Percentiles rank a stretch among this genome's conserved stretches.
Evolutionary conservation across 345 rosid species (phyloP).

Genomic region (Conringia planisiliqua): DNA sequence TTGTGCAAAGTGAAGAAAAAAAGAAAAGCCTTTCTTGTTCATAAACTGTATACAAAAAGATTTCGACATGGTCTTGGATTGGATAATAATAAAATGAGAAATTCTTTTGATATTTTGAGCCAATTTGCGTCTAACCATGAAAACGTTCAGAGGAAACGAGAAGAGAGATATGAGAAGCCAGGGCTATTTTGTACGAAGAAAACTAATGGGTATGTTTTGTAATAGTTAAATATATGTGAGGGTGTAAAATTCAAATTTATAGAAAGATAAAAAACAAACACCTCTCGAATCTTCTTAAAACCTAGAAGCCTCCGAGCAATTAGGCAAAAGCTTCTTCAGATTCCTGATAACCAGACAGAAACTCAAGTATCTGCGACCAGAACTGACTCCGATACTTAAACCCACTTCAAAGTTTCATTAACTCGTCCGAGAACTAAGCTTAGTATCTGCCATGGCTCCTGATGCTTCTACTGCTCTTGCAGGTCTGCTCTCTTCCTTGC

Average conservation of each 20-base stretch:
- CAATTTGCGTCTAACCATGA: not conserved
- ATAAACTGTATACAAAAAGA: constrained; percentile 12
- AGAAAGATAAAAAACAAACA: not conserved
- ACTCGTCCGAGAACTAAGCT: not conserved
- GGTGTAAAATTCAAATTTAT: constrained; percentile 17
- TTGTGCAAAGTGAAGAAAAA: constrained; percentile 10
- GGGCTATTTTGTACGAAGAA: not conserved
- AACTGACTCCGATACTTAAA: not conserved
- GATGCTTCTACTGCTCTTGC: constrained; percentile 84
- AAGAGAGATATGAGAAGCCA: not conserved
- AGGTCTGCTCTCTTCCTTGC: constrained; percentile 43
- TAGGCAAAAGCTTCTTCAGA: not conserved
- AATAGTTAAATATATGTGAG: not conserved
- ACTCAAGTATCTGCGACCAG: constrained; percentile 3
- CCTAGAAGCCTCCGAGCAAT: constrained; percentile 23
- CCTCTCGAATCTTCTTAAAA: constrained; percentile 32
- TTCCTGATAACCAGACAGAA: constrained; percentile 21
- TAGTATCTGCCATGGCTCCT: constrained; percentile 51
- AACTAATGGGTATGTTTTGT: not conserved
- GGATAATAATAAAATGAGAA: constrained; percentile 8
- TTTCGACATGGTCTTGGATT: constrained; percentile 9
- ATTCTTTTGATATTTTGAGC: not conserved
- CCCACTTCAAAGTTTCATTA: not conserved
- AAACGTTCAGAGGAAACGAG: not conserved
- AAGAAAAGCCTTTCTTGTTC: constrained; percentile 9